Conservation (phyloP, 2,329 filamentous ascomycete species). For the Cordyceps cateniannulata region DNA sequence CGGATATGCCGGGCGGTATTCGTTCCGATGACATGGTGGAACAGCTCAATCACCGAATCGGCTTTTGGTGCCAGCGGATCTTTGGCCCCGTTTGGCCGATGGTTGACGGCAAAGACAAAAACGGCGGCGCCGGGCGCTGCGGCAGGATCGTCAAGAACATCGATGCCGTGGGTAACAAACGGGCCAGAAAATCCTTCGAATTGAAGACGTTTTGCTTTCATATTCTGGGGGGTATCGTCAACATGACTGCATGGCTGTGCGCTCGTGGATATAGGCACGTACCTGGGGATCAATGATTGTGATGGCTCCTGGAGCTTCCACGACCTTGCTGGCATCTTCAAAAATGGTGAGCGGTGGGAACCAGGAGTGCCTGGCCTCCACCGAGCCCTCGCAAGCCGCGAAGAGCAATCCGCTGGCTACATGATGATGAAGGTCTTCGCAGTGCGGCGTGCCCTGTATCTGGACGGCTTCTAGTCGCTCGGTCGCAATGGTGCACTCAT, state of each 20-base stretch:
- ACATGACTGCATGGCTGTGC: neutral
- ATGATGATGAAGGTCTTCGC: conserved; percentile 56
- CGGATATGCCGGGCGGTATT: conserved; percentile 39
- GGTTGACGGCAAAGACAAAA: conserved; percentile 57
- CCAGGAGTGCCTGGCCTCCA: conserved; percentile 38
- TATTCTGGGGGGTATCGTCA: conserved; percentile 28
- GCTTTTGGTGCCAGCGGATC: conserved; percentile 29
- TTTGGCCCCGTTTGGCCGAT: conserved; percentile 40
- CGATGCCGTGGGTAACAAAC: conserved; percentile 55
- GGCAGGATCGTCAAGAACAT: conserved; percentile 45
- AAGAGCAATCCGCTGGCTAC: conserved; percentile 42
- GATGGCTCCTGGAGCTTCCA: conserved; percentile 36
- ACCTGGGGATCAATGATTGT: conserved; percentile 50
- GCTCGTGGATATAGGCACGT: conserved; percentile 14
- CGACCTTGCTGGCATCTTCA: conserved; percentile 29
- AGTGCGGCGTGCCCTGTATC: conserved; percentile 47
- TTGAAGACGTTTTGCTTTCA: conserved; percentile 36
- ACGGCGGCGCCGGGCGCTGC: conserved; percentile 32
- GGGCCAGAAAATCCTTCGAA: conserved; percentile 46
- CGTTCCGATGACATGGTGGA: conserved; percentile 44
- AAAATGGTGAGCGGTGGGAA: conserved; percentile 43
- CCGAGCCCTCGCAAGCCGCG: conserved; percentile 47
- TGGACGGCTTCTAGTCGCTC: conserved; percentile 26
- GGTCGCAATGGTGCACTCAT: neutral
- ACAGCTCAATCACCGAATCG: conserved; percentile 51